Conservation (phyloP, 106 monocot genomes). For the Dioscorea zingiberensis region DNA sequence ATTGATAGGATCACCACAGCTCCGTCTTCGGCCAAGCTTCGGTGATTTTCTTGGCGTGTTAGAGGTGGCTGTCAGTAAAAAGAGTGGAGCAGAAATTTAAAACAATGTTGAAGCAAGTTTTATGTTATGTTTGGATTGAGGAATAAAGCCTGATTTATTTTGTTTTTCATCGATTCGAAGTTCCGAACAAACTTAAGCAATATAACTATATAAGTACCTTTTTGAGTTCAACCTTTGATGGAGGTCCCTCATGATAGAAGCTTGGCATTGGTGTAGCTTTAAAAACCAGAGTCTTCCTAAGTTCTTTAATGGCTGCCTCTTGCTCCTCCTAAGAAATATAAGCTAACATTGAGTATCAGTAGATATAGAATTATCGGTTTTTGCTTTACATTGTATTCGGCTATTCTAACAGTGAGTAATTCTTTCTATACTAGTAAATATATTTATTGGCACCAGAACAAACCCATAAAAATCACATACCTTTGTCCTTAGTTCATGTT, state of each 20-base stretch:
- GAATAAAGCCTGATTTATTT: too few relatives aligned
- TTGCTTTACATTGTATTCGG: too few relatives aligned
- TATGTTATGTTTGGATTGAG: background rate
- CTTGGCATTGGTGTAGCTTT: constrained; percentile 74
- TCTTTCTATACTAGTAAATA: too few relatives aligned
- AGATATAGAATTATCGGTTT: too few relatives aligned
- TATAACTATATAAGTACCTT: constrained; percentile 43
- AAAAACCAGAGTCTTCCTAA: constrained; percentile 60
- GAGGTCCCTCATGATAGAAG: constrained; percentile 68
- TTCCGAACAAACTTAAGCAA: background rate
- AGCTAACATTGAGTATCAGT: background rate
- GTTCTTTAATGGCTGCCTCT: constrained; percentile 55
- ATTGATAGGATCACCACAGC: constrained; percentile 22
- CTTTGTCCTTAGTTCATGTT: constrained; percentile 53
- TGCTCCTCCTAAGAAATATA: constrained; percentile 45
- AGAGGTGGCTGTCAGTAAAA: constrained; percentile 30
- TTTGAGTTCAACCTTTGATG: constrained; percentile 62
- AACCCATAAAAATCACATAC: too few relatives aligned
- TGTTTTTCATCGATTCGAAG: background rate
- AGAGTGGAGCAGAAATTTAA: too few relatives aligned
- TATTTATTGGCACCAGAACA: too few relatives aligned
- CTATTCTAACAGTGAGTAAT: too few relatives aligned
- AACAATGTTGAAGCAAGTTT: too few relatives aligned
- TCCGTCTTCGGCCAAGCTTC: constrained; percentile 46
- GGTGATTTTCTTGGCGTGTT: constrained; percentile 63